Evolutionary conservation across 2,329 filamentous ascomycete genomes (phyloP).

Genomic region (Sporothrix curviconia): DNA sequence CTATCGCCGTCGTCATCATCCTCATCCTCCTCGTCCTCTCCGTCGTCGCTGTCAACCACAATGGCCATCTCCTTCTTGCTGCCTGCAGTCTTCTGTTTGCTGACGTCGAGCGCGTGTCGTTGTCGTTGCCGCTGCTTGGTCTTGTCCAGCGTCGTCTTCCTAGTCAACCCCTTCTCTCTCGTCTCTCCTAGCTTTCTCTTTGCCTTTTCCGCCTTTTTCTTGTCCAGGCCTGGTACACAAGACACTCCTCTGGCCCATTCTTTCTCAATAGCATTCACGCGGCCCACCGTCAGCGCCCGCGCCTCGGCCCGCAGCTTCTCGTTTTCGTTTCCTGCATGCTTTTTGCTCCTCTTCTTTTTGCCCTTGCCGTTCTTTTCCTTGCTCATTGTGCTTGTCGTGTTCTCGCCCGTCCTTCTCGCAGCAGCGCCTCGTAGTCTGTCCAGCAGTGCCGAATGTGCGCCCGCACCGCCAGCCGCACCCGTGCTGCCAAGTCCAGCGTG

Average conservation of each 20-base stretch:
- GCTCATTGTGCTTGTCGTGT: too few relatives aligned
- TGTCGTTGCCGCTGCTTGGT: too few relatives aligned
- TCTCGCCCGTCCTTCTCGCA: slow-evolving; percentile 23
- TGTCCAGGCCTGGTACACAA: background rate
- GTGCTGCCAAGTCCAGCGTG: slow-evolving; percentile 32
- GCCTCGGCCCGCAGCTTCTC: slow-evolving; percentile 15
- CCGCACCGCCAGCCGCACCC: slow-evolving; percentile 39
- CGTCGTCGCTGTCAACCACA: slow-evolving; percentile 9
- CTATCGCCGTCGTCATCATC: background rate
- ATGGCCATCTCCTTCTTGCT: background rate
- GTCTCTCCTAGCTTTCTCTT: background rate
- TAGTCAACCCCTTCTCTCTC: background rate
- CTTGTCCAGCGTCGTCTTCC: too few relatives aligned
- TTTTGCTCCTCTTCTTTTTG: background rate
- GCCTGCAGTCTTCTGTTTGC: background rate
- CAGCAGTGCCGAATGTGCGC: slow-evolving; percentile 44
- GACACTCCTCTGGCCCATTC: slow-evolving; percentile 9
- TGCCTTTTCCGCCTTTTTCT: background rate
- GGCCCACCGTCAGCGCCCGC: slow-evolving; percentile 16
- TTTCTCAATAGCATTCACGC: slow-evolving; percentile 7
- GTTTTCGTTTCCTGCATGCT: background rate
- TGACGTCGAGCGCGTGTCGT: too few relatives aligned
- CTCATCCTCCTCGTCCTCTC: background rate
- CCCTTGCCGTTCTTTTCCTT: background rate
- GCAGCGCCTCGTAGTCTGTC: slow-evolving; percentile 40